Evolutionary conservation across 75 land plant genomes (phyloP), one percentile per base, ranked within the genome.

Genomic region (Pseudotsuga menziesii): DNA sequence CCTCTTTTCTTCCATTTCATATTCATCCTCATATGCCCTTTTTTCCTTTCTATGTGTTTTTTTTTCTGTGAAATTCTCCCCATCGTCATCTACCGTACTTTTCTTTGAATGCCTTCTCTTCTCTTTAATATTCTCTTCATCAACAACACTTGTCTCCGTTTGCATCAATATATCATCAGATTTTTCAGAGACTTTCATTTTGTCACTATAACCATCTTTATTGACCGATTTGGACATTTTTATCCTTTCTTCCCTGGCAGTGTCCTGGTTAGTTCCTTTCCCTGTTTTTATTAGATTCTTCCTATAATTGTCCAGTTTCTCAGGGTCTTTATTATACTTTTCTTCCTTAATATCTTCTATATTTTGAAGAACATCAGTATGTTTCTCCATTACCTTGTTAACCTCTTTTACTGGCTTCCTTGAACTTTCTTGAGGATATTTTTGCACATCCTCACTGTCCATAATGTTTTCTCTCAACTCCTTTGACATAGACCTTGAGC

Each of bases 401-500:
- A 56, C 41, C 32, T 77, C 74, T 25, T 39, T 77, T 26, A 35
- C 69, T 25, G 4, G 52, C 56, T 26, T 63, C 58, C 61, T 76
- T 71, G 62, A 64, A n/a, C 35, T 64, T 32, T 26, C 60, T 58
- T 55, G 73, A 22, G 44, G 56, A 56, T 59, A 54, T 9, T 56
- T 73, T 55, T 61, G 56, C 58, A 48, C 81, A 57, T 54, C 57
- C 56, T 81, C 57, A n/a, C 77, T 84, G 20, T 84, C 85, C 80
- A 35, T 71, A 15, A 61, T 39, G 58, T 36, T 62, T 57, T 72
- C 77, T 59, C 74, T 84, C 48, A 59, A 29, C 26, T 89, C 89
- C 32, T 60, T 39, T 62, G 90, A 78, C 58, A 56, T 69, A 60
- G 89, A 90, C 57, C 83, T 83, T 17, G 90, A 90, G 0, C 80